Percentiles rank a stretch among this genome's conserved stretches.
Evolutionary conservation across 208 protist genomes (phyloP).

Genomic region (Leishmania mexicana): DNA sequence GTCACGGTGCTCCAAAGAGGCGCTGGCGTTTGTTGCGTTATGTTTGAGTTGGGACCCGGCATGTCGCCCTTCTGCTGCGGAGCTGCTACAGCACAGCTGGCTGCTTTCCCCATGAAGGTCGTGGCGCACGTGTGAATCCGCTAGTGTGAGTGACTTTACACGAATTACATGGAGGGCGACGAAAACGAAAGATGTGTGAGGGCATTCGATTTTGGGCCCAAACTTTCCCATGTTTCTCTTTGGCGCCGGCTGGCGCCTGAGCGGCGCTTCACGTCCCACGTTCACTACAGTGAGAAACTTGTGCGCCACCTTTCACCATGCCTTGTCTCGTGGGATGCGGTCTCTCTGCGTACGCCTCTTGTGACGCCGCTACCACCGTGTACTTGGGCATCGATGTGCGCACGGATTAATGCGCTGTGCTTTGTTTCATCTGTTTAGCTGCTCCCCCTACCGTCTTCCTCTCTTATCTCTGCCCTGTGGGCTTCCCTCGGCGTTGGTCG

Average conservation of each 20-base stretch:
- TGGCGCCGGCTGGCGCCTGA: not conserved
- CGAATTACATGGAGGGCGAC: not conserved
- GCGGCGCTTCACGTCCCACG: not conserved
- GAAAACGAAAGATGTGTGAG: not conserved
- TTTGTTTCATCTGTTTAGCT: not conserved
- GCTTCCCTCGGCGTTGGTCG: not conserved
- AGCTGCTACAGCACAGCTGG: constrained; percentile 39
- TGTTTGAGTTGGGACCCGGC: constrained; percentile 45
- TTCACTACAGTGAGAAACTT: not conserved
- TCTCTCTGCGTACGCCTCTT: not conserved
- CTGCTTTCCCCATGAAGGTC: not conserved
- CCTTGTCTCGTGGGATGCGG: not conserved
- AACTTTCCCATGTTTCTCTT: not conserved
- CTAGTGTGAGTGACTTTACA: not conserved
- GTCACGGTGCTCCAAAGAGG: constrained; percentile 11
- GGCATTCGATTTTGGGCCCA: not conserved
- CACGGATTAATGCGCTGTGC: not conserved
- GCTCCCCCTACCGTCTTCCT: not conserved
- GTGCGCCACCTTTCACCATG: not conserved
- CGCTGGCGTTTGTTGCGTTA: constrained; percentile 25
- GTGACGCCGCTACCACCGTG: not conserved
- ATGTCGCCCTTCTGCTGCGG: constrained; percentile 31
- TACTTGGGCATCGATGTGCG: not conserved
- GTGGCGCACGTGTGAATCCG: not conserved
- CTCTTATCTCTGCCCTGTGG: not conserved